phyloP scores from a whole-genome alignment of 2,329 filamentous ascomycete species.

The Scorias spongiosa region DNA sequence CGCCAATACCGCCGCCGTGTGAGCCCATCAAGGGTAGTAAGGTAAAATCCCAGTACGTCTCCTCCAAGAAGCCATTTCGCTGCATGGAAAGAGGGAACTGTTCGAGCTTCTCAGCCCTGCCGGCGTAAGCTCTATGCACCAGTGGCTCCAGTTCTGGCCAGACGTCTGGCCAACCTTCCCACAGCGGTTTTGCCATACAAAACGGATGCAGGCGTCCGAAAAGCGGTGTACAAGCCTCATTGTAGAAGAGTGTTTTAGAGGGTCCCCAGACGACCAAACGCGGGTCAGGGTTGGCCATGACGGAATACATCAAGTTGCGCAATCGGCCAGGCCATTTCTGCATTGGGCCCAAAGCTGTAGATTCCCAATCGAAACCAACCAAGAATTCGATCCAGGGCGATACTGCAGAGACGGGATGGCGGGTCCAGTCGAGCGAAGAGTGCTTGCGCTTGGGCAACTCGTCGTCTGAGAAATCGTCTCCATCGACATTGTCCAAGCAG shows the following conservation, averaged over 20 bases:
- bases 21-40: slow-evolving; percentile 14
- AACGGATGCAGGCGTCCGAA: slow-evolving; percentile 13
- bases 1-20: slow-evolving; percentile 8
- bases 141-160: slow-evolving; percentile 9
- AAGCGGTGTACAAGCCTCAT: slow-evolving; percentile 14
- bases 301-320: slow-evolving; percentile 10
- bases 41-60: slow-evolving; percentile 16
- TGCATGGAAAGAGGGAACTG: slow-evolving; percentile 11
- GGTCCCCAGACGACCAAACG: slow-evolving; percentile 20
- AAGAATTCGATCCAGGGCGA: slow-evolving; percentile 13
- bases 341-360: slow-evolving; percentile 16
- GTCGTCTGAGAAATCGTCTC: not conserved
- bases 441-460: not conserved
- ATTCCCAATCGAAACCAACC: slow-evolving; percentile 15
- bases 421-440: slow-evolving; percentile 15
- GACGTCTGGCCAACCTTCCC: slow-evolving; percentile 10
- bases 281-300: slow-evolving; percentile 18
- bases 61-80: slow-evolving; percentile 15
- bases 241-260: slow-evolving; percentile 17
- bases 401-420: slow-evolving; percentile 7
- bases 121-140: slow-evolving; percentile 10
- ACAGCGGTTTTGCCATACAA: slow-evolving; percentile 8
- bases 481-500: not conserved
- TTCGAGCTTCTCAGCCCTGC: slow-evolving; percentile 8
- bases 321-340: slow-evolving; percentile 12